Evolutionary conservation across 2,329 filamentous ascomycete genomes (phyloP).

Genomic region (Claviceps sp.): DNA sequence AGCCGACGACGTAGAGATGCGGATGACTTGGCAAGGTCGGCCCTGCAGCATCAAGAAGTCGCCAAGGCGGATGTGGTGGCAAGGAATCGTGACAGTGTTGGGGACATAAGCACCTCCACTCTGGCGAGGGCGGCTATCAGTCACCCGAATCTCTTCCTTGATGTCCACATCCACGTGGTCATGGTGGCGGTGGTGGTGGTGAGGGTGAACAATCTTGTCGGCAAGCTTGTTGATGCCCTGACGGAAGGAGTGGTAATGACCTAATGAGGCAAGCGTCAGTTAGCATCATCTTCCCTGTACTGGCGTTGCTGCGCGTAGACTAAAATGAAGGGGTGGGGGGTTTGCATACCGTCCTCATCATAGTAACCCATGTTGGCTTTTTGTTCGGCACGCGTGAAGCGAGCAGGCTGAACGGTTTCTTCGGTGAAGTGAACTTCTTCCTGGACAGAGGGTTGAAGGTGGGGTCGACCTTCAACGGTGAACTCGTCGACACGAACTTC

Average conservation of each 20-base stretch:
- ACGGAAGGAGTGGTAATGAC: constrained; percentile 47
- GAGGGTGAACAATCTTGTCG: constrained; percentile 37
- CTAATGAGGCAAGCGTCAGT: constrained; percentile 20
- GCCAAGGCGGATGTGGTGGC: constrained; percentile 98
- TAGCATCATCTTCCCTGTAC: constrained; percentile 6
- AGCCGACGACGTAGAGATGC: constrained; percentile 94
- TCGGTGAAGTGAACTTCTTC: constrained; percentile 47
- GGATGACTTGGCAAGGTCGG: constrained; percentile 98
- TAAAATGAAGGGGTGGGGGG: background rate
- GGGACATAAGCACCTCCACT: constrained; percentile 29
- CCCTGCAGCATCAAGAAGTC: constrained; percentile 98
- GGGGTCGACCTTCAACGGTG: constrained; percentile 22
- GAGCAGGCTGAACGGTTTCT: constrained; percentile 50
- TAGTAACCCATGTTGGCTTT: constrained; percentile 52
- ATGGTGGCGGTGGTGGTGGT: constrained; percentile 27
- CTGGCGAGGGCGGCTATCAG: constrained; percentile 15
- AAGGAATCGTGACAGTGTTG: constrained; percentile 95
- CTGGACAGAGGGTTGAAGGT: constrained; percentile 32
- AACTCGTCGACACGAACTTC: constrained; percentile 19
- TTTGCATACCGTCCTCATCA: constrained; percentile 44
- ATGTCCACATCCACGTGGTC: constrained; percentile 37
- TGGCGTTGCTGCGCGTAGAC: constrained; percentile 4
- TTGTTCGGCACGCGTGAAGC: constrained; percentile 25
- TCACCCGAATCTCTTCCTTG: constrained; percentile 15
- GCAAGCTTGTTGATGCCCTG: constrained; percentile 42